Evolutionary conservation across 208 protist genomes (phyloP), one percentile per base, ranked within the genome.

Genomic region (Trypanosoma melophagium): DNA sequence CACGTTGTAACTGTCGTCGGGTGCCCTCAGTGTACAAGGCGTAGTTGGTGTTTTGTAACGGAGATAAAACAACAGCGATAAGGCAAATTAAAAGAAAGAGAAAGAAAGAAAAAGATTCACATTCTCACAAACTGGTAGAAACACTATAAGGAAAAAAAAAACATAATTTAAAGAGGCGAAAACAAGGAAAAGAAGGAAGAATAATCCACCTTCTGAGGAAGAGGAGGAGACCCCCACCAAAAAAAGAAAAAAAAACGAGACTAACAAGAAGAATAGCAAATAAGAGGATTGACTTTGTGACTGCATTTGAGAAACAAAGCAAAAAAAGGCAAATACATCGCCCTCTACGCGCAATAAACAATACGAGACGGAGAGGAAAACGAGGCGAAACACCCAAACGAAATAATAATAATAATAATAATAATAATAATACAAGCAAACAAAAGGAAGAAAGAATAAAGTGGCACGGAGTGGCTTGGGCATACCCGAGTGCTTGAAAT

Each of bases 221-320:
- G 35, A 7, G 35, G 24, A 7, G 1, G 22, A 13, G 40, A 24
- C 9, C 21, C 13, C 8, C n/a, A 57, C 31, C 16, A 38, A 38
- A 28, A 57, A 60, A 45, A 17, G 1, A 47, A 47, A 31, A 16
- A 35, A 13, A 16, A 38, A 40, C 21, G 41, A 35, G 22, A 41
- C 28, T 28, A 47, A 69, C 35, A 21, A 31, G 41, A 7, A 17
- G 52, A 50, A 50, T 49, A 41, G 42, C 17, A 58, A 22, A 55
- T 25, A 31, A n/a, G 49, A 61, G 10, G 19, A 38, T 9, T 8
- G 22, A 16, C 42, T 63, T 38, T 19, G 21, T 42, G 17, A 21
- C 9, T 47, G 17, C 28, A 51, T 57, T n/a, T 45, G 55, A 60
- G 35, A 35, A 35, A 5, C 28, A 35, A 35, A 35, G 28, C 28